Evolutionary conservation across 345 rosid genomes (phyloP).

Genomic region (Euphorbia peplus): DNA sequence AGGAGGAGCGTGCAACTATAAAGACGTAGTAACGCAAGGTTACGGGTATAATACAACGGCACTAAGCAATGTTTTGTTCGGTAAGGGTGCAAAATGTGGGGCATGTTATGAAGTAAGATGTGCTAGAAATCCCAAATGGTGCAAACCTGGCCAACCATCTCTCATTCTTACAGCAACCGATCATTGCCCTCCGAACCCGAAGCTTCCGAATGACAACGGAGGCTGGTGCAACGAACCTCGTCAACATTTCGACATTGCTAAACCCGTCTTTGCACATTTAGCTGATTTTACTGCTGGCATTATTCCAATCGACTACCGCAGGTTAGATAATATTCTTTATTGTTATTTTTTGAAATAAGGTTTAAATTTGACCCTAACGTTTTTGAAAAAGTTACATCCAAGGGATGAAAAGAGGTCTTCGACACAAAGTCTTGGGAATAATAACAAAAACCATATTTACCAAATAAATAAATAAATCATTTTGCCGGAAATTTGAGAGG

Average conservation of each 20-base stretch:
- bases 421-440: too few species aligned
- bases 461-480: too few species aligned
- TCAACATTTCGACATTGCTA: slow-evolving; percentile 69
- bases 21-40: slow-evolving; percentile 39
- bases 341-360: too few species aligned
- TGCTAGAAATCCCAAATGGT: slow-evolving; percentile 35
- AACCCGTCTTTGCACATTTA: slow-evolving; percentile 48
- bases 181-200: slow-evolving; percentile 67
- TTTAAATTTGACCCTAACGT: too few species aligned
- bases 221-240: slow-evolving; percentile 86
- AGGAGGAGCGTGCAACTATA: slow-evolving; percentile 60
- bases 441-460: too few species aligned
- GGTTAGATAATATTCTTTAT: slow-evolving; percentile 31
- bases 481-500: too few species aligned
- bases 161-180: slow-evolving; percentile 67
- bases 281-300: slow-evolving; percentile 57
- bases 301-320: slow-evolving; percentile 60
- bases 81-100: slow-evolving; percentile 43
- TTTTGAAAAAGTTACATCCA: too few species aligned
- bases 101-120: slow-evolving; percentile 55
- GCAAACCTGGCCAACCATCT: slow-evolving; percentile 52
- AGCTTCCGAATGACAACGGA: slow-evolving; percentile 44
- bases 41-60: slow-evolving; percentile 49
- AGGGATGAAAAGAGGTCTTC: too few species aligned
- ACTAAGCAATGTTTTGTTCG: slow-evolving; percentile 41